A percentile compares a stretch with the other conserved stretches of the same genome.
Conservation (phyloP, 306 rosid genomes). For the Acacia crassicarpa region DNA sequence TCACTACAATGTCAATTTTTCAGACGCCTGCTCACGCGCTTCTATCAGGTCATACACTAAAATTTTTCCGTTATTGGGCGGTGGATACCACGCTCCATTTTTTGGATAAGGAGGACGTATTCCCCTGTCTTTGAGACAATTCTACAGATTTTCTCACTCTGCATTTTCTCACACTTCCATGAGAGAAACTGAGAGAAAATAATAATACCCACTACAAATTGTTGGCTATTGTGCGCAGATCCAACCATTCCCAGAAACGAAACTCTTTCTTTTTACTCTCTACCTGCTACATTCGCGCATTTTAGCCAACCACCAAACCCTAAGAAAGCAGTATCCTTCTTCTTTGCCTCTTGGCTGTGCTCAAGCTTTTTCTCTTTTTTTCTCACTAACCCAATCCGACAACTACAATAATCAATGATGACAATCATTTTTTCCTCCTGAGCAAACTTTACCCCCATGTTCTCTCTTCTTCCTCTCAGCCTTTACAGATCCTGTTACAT, state of each 20-base stretch:
- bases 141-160: background rate
- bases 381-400: conserved; percentile 26
- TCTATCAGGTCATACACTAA: background rate
- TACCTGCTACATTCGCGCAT: conserved; percentile 52
- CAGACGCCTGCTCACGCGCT: conserved; percentile 28
- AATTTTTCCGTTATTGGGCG: background rate
- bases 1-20: conserved; percentile 19
- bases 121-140: background rate
- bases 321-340: conserved; percentile 31
- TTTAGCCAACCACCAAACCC: conserved; percentile 58
- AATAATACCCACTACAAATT: conserved; percentile 29
- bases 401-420: conserved; percentile 32
- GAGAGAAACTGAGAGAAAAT: background rate
- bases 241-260: conserved; percentile 17
- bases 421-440: conserved; percentile 56
- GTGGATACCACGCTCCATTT: conserved; percentile 16
- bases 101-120: background rate
- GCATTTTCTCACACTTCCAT: background rate
- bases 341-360: conserved; percentile 32
- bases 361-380: conserved; percentile 1
- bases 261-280: conserved; percentile 30
- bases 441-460: conserved; percentile 29
- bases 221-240: conserved; percentile 48
- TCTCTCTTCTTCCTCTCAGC: conserved; percentile 11
- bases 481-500: conserved; percentile 44